Conservation (phyloP, 2,329 filamentous ascomycete species). For the Scedosporium apiospermum region DNA sequence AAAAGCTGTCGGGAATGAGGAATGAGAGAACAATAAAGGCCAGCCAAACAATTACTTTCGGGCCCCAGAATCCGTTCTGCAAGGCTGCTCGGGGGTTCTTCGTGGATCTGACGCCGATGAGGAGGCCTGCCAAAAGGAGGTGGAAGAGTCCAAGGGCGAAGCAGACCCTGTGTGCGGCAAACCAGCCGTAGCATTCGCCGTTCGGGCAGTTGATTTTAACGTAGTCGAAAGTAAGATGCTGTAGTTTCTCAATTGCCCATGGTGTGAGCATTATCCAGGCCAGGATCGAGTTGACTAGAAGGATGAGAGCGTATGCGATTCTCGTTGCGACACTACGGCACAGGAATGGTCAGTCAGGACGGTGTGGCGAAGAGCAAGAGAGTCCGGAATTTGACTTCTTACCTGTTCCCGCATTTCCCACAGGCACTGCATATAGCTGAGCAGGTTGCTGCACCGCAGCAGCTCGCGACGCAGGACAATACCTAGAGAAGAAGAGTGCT, state of each 20-base stretch:
- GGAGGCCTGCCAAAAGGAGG: slow-evolving; percentile 70
- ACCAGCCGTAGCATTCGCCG: slow-evolving; percentile 87
- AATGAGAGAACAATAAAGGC: slow-evolving; percentile 83
- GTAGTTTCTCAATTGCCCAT: slow-evolving; percentile 93
- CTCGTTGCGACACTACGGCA: slow-evolving; percentile 75
- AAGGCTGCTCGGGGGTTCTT: slow-evolving; percentile 79
- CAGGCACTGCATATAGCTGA: slow-evolving; percentile 93
- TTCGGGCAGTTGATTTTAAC: slow-evolving; percentile 90
- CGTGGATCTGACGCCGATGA: slow-evolving; percentile 79
- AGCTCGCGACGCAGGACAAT: slow-evolving; percentile 72
- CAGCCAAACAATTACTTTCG: slow-evolving; percentile 87
- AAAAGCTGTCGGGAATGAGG: slow-evolving; percentile 90
- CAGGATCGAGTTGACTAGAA: slow-evolving; percentile 91
- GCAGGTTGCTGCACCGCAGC: slow-evolving; percentile 93
- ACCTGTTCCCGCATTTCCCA: slow-evolving; percentile 96
- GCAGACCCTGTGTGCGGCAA: slow-evolving; percentile 95
- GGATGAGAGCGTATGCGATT: slow-evolving; percentile 90
- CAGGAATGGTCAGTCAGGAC: slow-evolving; percentile 13
- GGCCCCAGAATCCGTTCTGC: slow-evolving; percentile 99
- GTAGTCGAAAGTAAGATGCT: slow-evolving; percentile 87
- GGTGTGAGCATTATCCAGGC: slow-evolving; percentile 99
- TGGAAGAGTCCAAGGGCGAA: slow-evolving; percentile 95
- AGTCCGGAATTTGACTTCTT: slow-evolving; percentile 13
- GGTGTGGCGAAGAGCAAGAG: neutral
- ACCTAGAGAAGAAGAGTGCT: slow-evolving; percentile 38